phyloP scores from a whole-genome alignment of 345 rosid species.

The Syzygium grande region DNA sequence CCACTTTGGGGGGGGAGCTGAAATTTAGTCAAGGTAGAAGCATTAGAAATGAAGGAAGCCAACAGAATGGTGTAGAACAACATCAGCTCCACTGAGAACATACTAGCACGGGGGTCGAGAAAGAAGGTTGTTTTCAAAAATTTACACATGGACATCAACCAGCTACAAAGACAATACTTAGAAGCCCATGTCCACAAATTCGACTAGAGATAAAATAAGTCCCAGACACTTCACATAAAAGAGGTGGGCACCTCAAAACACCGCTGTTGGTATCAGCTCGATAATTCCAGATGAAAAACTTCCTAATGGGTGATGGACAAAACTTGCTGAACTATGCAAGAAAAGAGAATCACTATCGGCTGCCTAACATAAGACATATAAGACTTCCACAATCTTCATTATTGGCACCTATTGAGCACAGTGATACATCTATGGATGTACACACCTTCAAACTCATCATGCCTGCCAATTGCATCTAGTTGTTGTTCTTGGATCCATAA shows the following conservation, averaged over 20 bases:
- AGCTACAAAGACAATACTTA: background rate
- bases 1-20: slow-evolving; percentile 99
- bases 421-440: background rate
- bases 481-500: background rate
- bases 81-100: background rate
- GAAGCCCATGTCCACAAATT: background rate
- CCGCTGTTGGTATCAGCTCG: background rate
- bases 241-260: background rate
- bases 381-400: background rate
- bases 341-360: background rate
- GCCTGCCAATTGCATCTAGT: background rate
- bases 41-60: background rate
- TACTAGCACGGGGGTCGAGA: background rate
- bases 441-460: background rate
- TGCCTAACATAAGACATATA: background rate
- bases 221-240: background rate
- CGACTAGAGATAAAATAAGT: background rate
- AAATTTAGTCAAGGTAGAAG: slow-evolving; percentile 1
- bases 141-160: background rate
- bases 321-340: background rate
- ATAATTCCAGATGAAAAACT: background rate
- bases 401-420: background rate
- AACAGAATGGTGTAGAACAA: background rate
- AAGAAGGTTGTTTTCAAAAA: background rate
- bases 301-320: background rate